Percentiles rank a stretch among this genome's conserved stretches.
Evolutionary conservation across 2,329 filamentous ascomycete species (phyloP).

Genomic region (Colletotrichum siamense): DNA sequence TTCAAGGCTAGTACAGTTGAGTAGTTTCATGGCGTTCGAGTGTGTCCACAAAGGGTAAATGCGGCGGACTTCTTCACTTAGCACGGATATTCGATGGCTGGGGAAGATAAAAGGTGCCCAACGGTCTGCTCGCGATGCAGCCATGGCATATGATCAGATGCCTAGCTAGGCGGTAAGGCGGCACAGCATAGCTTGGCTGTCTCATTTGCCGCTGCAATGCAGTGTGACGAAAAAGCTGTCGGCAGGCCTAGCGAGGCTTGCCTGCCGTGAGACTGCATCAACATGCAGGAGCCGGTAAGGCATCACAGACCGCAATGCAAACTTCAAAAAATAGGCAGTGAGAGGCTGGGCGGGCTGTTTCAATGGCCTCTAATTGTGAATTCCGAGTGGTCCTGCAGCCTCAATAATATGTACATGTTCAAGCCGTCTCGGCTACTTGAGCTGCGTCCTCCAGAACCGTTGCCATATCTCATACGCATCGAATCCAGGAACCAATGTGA

Average conservation of each 20-base stretch:
- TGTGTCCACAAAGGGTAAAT: rapidly evolving
- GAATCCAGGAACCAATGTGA: background rate
- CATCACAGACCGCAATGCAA: background rate
- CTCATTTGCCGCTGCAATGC: background rate
- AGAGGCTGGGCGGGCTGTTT: background rate
- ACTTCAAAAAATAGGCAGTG: rapidly evolving
- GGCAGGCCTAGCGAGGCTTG: background rate
- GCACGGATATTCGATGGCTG: background rate
- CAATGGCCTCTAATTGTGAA: background rate
- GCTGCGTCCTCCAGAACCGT: background rate
- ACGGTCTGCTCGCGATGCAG: background rate
- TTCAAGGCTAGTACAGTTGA: background rate
- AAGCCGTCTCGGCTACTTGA: background rate
- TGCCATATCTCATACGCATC: background rate
- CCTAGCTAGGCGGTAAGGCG: background rate
- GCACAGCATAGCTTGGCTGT: background rate
- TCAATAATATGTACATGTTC: background rate
- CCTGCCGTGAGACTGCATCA: background rate
- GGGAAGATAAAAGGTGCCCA: background rate
- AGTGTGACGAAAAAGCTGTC: background rate
- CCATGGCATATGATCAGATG: background rate
- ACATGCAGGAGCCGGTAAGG: background rate
- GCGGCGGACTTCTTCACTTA: background rate
- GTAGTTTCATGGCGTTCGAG: background rate
- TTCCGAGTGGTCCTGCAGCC: rapidly evolving